Percentiles rank a stretch among this genome's conserved stretches.
phyloP scores from a whole-genome alignment of 345 rosid genomes.

The Eucalyptus fibrosa region DNA sequence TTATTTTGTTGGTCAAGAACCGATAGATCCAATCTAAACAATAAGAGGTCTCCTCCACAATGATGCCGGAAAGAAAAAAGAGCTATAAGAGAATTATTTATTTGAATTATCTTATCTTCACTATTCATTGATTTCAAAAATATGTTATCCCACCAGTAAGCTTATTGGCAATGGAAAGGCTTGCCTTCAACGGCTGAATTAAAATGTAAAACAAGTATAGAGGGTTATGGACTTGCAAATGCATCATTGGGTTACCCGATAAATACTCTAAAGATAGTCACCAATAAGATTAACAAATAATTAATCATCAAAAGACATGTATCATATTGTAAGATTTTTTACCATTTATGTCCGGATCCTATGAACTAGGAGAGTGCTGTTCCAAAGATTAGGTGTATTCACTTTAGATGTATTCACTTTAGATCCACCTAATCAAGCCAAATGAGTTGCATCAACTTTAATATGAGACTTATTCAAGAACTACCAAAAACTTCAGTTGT shows the following conservation, averaged over 20 bases:
- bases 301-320: not conserved
- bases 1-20: accelerated
- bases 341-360: not conserved
- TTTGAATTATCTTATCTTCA: not conserved
- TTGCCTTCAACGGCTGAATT: accelerated
- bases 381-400: not conserved
- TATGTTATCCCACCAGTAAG: accelerated
- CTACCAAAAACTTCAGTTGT: not conserved
- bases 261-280: accelerated
- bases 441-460: not conserved
- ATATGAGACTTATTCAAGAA: not conserved
- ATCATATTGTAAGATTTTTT: not conserved
- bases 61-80: accelerated
- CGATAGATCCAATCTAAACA: accelerated
- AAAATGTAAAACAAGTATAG: accelerated
- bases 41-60: not conserved
- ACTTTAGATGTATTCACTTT: not conserved
- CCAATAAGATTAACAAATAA: not conserved
- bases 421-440: not conserved
- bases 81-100: not conserved
- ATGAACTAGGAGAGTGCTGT: not conserved
- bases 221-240: not conserved
- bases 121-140: not conserved
- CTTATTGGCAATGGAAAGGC: not conserved
- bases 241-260: accelerated